These are phyloP conservation scores for Beauveria rudraprayagi DNA, from an alignment of 2,329 filamentous ascomycete genomes.

Conservation along the genomic window DNA sequence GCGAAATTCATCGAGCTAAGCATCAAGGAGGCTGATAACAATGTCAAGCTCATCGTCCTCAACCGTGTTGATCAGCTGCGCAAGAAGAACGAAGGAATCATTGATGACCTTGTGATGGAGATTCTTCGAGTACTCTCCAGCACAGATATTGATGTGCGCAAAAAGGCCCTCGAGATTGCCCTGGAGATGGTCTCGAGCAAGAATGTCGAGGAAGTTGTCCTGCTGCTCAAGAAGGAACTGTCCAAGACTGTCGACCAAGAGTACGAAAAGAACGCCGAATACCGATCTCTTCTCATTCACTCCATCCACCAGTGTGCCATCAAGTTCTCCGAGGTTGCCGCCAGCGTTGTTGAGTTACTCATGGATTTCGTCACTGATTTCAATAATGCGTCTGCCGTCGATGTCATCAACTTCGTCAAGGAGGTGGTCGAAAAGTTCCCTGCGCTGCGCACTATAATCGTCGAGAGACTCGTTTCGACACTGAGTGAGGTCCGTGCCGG, in stretches of 20 bases:
- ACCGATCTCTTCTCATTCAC: conserved; percentile 89
- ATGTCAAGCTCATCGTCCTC: conserved; percentile 96
- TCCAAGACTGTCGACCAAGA: conserved; percentile 97
- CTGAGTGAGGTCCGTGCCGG: conserved; percentile 89
- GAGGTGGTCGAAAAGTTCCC: conserved; percentile 99
- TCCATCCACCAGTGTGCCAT: conserved; percentile 98
- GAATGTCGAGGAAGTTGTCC: conserved; percentile 95
- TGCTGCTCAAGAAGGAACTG: conserved; percentile 94
- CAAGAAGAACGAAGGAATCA: conserved; percentile 78
- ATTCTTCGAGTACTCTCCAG: conserved; percentile 90
- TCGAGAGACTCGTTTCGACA: conserved; percentile 81
- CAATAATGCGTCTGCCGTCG: conserved; percentile 91
- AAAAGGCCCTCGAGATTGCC: conserved; percentile 82
- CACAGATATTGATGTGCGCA: conserved; percentile 89
- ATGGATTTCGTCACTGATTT: conserved; percentile 99
- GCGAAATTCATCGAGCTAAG: conserved; percentile 93
- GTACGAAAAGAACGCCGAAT: conserved; percentile 96
- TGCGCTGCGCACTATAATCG: conserved; percentile 75
- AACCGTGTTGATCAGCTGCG: conserved; percentile 86
- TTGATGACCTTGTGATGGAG: conserved; percentile 96
- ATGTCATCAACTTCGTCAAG: conserved; percentile 98
- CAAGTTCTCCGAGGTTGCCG: conserved; percentile 96
- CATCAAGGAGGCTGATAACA: conserved; percentile 98
- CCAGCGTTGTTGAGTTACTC: conserved; percentile 88
- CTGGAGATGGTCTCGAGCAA: conserved; percentile 98